phyloP scores from a whole-genome alignment of 176 grass and related monocot species.

The Thalia dealbata region DNA sequence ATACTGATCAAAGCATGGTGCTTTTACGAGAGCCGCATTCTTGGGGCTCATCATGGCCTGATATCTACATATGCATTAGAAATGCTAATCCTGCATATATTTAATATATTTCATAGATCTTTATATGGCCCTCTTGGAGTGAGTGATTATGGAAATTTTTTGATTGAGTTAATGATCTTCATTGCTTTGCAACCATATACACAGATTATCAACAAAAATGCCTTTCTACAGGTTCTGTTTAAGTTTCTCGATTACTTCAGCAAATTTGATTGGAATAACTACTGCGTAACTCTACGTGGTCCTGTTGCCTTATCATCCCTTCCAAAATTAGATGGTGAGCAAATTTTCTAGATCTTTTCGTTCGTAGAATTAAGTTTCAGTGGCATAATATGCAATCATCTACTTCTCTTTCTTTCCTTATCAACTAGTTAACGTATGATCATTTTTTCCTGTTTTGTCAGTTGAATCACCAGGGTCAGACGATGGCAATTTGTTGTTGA shows the following conservation, averaged over 20 bases:
- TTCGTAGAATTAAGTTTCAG: slow-evolving; percentile 25
- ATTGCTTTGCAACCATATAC: slow-evolving; percentile 10
- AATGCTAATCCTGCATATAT: slow-evolving; percentile 66
- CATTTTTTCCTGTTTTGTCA: slow-evolving; percentile 23
- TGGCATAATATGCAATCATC: neutral
- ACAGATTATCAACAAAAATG: slow-evolving; percentile 18
- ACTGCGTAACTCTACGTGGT: slow-evolving; percentile 74
- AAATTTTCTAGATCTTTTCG: slow-evolving; percentile 19
- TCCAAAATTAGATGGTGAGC: slow-evolving; percentile 61
- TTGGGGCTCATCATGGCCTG: slow-evolving; percentile 80
- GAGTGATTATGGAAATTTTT: slow-evolving; percentile 5
- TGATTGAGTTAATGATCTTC: neutral
- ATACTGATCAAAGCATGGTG: slow-evolving; percentile 93
- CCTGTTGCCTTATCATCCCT: slow-evolving; percentile 68
- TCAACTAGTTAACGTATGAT: neutral
- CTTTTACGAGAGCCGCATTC: slow-evolving; percentile 86
- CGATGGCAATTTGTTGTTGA: slow-evolving; percentile 41
- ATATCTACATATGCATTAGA: slow-evolving; percentile 95
- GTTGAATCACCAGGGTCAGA: slow-evolving; percentile 40
- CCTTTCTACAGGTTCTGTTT: slow-evolving; percentile 64
- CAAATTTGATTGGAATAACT: slow-evolving; percentile 89
- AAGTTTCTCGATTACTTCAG: slow-evolving; percentile 96
- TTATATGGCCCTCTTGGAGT: slow-evolving; percentile 60
- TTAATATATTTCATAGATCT: slow-evolving; percentile 77
- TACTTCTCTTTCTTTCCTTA: neutral